Percentiles rank a stretch among this genome's conserved stretches.
Conservation (phyloP, 2,329 filamentous ascomycete genomes). For the Nemania sp. region DNA sequence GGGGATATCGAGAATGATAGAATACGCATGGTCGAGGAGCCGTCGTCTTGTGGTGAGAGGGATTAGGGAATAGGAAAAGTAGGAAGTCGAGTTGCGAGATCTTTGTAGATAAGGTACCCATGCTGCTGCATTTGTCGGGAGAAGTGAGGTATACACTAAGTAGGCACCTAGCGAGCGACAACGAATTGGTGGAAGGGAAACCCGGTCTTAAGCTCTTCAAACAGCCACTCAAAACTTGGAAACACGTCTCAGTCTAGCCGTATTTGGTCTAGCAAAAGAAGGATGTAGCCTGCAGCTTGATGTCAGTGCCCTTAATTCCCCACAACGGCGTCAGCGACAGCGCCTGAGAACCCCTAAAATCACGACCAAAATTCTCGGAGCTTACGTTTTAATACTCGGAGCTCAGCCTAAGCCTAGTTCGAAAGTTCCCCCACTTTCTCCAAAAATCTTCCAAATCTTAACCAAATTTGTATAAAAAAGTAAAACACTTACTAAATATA, state of each 20-base stretch:
- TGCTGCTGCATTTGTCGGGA: not conserved
- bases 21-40: slow-evolving; percentile 13
- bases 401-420: no score
- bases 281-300: slow-evolving; percentile 20
- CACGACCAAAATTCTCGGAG: no score
- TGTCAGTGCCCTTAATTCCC: slow-evolving; percentile 19
- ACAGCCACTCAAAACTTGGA: slow-evolving; percentile 21
- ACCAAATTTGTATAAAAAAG: no score
- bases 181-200: slow-evolving; percentile 5
- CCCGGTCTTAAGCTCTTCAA: slow-evolving; percentile 11
- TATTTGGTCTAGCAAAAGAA: slow-evolving; percentile 7
- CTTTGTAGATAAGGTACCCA: no score
- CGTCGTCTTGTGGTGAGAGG: not conserved
- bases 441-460: no score
- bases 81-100: not conserved
- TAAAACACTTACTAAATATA: no score
- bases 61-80: not conserved
- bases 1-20: not conserved
- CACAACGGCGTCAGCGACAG: not conserved
- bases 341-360: slow-evolving; percentile 11
- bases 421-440: no score
- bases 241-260: slow-evolving; percentile 1
- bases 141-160: not conserved
- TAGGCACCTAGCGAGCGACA: not conserved
- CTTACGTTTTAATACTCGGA: no score